Percentiles rank a stretch among this genome's conserved stretches.
phyloP scores from a whole-genome alignment of 1,284 basidiomycete species.

The Peniophora sp. region DNA sequence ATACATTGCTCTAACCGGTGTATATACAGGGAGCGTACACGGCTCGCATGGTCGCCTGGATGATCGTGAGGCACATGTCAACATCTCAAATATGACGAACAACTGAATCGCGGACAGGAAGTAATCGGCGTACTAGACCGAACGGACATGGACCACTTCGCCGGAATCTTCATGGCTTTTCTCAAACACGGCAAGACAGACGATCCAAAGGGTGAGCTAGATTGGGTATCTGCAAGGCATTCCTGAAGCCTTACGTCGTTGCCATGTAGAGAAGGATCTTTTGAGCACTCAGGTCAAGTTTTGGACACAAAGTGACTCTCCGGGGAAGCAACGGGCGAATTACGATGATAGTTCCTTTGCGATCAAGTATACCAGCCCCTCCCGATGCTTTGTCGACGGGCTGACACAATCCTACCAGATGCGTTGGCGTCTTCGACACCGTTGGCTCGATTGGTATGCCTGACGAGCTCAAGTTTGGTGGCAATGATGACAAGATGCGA shows the following conservation, averaged over 20 bases:
- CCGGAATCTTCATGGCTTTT: constrained; percentile 48
- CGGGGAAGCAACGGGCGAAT: constrained; percentile 43
- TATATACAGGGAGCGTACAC: constrained; percentile 56
- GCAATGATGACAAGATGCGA: constrained; percentile 28
- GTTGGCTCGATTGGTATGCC: constrained; percentile 64
- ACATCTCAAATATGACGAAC: background rate
- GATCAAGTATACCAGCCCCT: constrained; percentile 39
- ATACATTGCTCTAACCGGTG: constrained; percentile 1
- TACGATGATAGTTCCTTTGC: constrained; percentile 41
- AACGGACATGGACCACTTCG: constrained; percentile 63
- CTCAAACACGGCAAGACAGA: constrained; percentile 51
- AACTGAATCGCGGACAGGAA: constrained; percentile 28
- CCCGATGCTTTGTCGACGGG: background rate
- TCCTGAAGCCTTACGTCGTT: background rate
- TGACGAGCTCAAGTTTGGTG: constrained; percentile 39
- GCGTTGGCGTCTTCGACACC: constrained; percentile 67
- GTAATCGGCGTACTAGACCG: constrained; percentile 59
- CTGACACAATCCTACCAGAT: constrained; percentile 32
- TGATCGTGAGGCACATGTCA: constrained; percentile 40
- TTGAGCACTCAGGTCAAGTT: constrained; percentile 37
- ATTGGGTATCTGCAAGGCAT: background rate
- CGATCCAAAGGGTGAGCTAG: constrained; percentile 36
- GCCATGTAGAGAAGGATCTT: constrained; percentile 29
- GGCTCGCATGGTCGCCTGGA: constrained; percentile 59
- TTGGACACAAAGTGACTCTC: constrained; percentile 42